Evolutionary conservation across 805 yeast genomes (phyloP).

Genomic region (Blastobotrys terrestris): DNA sequence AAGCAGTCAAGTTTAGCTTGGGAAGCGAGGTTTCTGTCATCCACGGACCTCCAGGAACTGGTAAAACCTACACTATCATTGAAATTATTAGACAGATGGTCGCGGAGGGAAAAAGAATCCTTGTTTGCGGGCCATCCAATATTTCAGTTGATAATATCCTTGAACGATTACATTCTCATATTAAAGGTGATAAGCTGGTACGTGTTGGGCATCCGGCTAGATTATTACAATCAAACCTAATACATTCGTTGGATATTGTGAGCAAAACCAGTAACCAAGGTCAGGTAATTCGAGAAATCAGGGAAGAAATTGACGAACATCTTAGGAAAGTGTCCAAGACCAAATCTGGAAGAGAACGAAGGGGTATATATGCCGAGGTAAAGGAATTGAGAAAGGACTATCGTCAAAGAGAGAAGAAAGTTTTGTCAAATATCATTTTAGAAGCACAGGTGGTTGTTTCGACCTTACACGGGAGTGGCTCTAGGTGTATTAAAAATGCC

Average conservation of each 20-base stretch:
- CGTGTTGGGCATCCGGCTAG: slow-evolving; percentile 95
- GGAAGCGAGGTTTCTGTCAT: slow-evolving; percentile 46
- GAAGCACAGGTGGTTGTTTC: slow-evolving; percentile 66
- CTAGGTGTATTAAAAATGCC: slow-evolving; percentile 56
- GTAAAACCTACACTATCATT: slow-evolving; percentile 77
- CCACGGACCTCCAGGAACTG: slow-evolving; percentile 83
- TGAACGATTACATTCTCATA: slow-evolving; percentile 54
- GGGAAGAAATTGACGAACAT: slow-evolving; percentile 55
- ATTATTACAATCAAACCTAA: slow-evolving; percentile 50
- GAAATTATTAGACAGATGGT: slow-evolving; percentile 74
- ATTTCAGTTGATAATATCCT: slow-evolving; percentile 86
- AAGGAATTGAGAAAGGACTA: slow-evolving; percentile 67
- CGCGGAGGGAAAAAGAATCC: slow-evolving; percentile 46
- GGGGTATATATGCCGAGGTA: slow-evolving; percentile 60
- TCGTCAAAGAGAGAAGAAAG: slow-evolving; percentile 55
- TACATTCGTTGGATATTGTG: slow-evolving; percentile 72
- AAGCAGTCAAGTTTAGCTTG: slow-evolving; percentile 65
- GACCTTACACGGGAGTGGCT: slow-evolving; percentile 85
- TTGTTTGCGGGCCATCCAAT: slow-evolving; percentile 93
- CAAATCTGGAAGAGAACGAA: slow-evolving; percentile 57
- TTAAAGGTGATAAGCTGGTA: slow-evolving; percentile 47
- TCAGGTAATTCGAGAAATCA: slow-evolving; percentile 58
- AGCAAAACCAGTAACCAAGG: slow-evolving; percentile 55
- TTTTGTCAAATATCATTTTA: slow-evolving; percentile 50
- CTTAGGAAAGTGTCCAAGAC: slow-evolving; percentile 52